Base-by-base conservation (phyloP, 2,329 filamentous ascomycete species). In the Diaporthe citrichinensis region DNA sequence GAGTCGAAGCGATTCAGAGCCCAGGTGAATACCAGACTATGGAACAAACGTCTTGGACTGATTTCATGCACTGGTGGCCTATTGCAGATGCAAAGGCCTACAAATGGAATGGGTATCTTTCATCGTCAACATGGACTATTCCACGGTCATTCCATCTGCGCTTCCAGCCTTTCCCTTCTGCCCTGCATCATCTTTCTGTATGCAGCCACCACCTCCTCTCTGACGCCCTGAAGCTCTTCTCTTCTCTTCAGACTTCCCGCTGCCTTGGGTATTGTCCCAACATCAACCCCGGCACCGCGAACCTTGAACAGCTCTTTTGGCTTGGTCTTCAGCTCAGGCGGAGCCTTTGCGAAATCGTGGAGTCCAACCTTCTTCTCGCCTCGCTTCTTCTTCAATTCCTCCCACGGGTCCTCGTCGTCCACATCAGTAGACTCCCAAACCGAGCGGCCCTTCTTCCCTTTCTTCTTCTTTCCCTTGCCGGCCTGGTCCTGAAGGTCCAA, bases 111-210 rank as follows among this genome's bases (percentile, higher is more conserved):
- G 65, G 49, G 31, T 41, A 59, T 69, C 44, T 74, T 55, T 65
- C 58, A 34, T 44, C 39, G 49, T 73, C 25, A 34, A 23, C 28
- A 28, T 17, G 20, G 44, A n/a, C 28, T 57, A 12, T 31, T 65
- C 61, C 41, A 49, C 25, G 49, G 7, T 28, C 46, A 67, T 53
- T 44, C 65, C 28, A 65, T 53, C 25, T 61, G 39, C 1, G 62
- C 36, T 7, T 62, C 71, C 51, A 34, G 23, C 31, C 44, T 55
- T 34, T 79, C 77, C 73, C 88, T 85, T 80, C 84, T 89, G 76
- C 86, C 86, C 51, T 88, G 88, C 92, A 95, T 95, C 86, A 94
- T 86, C 78, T 89, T 89, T 76, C 94, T 87, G 82, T 96, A 96
- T 58, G 90, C 88, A 78, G 94, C 92, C 74, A 96, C 92, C n/a